Conservation (phyloP, 768 basidiomycete species). For the Cystobasidium ongulense region DNA sequence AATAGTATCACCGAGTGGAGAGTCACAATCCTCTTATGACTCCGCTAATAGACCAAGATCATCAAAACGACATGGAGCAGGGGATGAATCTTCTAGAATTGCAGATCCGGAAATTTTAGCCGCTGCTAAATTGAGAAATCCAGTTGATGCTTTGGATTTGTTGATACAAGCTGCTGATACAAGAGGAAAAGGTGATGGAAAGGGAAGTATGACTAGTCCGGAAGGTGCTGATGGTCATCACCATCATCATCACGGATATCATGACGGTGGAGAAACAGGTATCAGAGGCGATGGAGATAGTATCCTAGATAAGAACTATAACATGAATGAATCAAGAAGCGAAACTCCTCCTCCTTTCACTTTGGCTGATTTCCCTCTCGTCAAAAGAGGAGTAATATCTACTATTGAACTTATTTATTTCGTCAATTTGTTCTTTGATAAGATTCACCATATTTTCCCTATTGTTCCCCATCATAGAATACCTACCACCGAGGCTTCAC, state of each 20-base stretch:
- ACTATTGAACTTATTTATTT: constrained; percentile 25
- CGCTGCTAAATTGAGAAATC: constrained; percentile 27
- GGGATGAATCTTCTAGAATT: neutral
- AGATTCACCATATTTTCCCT: constrained; percentile 37
- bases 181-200: constrained; percentile 1
- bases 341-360: constrained; percentile 1
- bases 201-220: neutral
- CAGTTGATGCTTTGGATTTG: constrained; percentile 32
- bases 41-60: neutral
- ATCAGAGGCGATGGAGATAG: neutral
- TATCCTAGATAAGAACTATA: neutral
- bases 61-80: neutral
- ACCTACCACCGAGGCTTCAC: constrained; percentile 31
- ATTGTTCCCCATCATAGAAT: constrained; percentile 34
- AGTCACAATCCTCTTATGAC: neutral
- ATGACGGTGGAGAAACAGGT: constrained; percentile 1
- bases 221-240: neutral
- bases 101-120: constrained; percentile 19
- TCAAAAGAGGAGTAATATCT: constrained; percentile 28
- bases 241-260: neutral
- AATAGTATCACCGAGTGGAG: neutral
- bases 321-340: neutral
- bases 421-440: constrained; percentile 35
- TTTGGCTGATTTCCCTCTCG: constrained; percentile 31
- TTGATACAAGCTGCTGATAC: constrained; percentile 17